Evolutionary conservation across 2,329 filamentous ascomycete genomes (phyloP).

Genomic region (Aspergillus nomiae): DNA sequence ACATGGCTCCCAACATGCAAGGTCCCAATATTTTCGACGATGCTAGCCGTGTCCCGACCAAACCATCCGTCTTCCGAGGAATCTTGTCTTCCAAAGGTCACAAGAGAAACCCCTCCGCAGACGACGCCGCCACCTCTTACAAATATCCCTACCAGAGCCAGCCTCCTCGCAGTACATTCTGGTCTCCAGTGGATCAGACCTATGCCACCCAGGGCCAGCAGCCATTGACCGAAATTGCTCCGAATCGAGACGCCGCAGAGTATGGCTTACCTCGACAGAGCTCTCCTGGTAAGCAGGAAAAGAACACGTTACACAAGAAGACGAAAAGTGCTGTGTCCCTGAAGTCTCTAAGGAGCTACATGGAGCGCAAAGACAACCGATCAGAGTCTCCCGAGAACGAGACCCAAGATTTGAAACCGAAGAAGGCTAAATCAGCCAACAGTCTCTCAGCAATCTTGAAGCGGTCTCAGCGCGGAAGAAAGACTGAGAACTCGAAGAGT

Average conservation of each 20-base stretch:
- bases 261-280: conserved; percentile 34
- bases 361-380: conserved; percentile 48
- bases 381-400: conserved; percentile 33
- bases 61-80: conserved; percentile 54
- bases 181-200: conserved; percentile 53
- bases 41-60: conserved; percentile 35
- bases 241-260: conserved; percentile 37
- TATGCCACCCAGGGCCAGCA: conserved; percentile 40
- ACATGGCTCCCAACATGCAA: conserved; percentile 36
- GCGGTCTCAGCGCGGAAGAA: conserved; percentile 69
- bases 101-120: conserved; percentile 48
- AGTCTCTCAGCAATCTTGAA: conserved; percentile 78
- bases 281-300: conserved; percentile 39
- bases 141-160: conserved; percentile 42
- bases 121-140: conserved; percentile 27
- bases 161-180: conserved; percentile 39
- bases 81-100: conserved; percentile 55
- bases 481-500: conserved; percentile 56
- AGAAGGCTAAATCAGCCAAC: conserved; percentile 79
- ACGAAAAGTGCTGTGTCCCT: conserved; percentile 57
- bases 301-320: conserved; percentile 52
- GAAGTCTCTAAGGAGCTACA: conserved; percentile 50
- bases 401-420: conserved; percentile 49
- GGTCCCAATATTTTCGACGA: conserved; percentile 41
- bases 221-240: conserved; percentile 41